Evolutionary conservation across 495 filamentous ascomycete genomes (phyloP), one percentile per base, ranked within the genome.

Genomic region (Penicillium pancosmium): DNA sequence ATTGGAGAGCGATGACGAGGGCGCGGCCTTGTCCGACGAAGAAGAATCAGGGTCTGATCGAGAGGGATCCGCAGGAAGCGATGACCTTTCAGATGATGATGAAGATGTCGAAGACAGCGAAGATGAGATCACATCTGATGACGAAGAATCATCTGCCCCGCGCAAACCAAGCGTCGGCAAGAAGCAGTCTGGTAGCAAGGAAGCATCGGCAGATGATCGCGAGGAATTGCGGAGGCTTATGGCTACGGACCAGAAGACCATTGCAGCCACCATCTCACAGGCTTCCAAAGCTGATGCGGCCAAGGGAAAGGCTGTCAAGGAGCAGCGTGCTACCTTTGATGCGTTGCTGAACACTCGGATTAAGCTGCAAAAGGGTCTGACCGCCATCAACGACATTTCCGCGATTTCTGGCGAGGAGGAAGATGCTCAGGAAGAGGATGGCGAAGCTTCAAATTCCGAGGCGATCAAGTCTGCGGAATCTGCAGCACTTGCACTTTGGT

Each of bases 401-500:
- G 64, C 76, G 7, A 57, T 64, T 9, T 64, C 64, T 10, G 79
- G 84, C 5, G 63, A 68, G 10, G 69, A 76, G 4, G 60, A 76
- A 12, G 61, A 64, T 23, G 66, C 71, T 0, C 55, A 58, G 11
- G 57, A 57, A 2, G 63, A 68, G 4, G 80, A 86, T 3, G 63
- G 69, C 8, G 71, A 76, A 5, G 61, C 74, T 23, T 63, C 65
- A 19, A 65, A 78, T 33, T 73, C 72, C 4, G 69, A 81, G 46
- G 76, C 75, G 3, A 69, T 96, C 62, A 80, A 87, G 60, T 89
- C 88, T 0, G 95, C 93, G 9, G 94, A 98, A 75, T 81, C 83
- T 18, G 93, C 93, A n/a, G 94, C 92, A 0, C 73, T 97, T 23
- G 87, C 87, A 44, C 82, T 98, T 43, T 97, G 91, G 88, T 93